Evolutionary conservation across 768 basidiomycete genomes (phyloP).

Genomic region (Mycena galericulata): DNA sequence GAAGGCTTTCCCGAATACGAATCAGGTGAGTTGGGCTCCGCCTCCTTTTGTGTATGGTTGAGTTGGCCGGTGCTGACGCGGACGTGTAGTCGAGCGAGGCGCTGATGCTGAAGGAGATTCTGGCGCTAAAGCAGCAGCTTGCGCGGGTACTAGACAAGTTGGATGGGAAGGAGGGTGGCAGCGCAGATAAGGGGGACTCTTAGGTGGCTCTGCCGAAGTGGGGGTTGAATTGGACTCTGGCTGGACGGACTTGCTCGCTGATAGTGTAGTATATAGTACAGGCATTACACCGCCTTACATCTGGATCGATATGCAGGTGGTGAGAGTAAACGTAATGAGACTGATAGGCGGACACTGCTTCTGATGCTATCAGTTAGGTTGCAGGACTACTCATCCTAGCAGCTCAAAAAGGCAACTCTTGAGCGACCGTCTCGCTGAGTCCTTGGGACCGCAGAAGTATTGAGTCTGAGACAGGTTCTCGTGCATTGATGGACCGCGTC

Average conservation of each 20-base stretch:
- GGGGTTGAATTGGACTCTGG: too few relatives aligned
- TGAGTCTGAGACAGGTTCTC: neutral
- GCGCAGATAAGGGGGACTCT: neutral
- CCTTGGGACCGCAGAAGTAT: too few relatives aligned
- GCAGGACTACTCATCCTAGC: neutral
- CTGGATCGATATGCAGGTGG: too few relatives aligned
- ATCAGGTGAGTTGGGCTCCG: conserved; percentile 70
- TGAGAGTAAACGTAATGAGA: too few relatives aligned
- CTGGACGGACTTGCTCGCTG: too few relatives aligned
- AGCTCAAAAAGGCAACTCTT: neutral
- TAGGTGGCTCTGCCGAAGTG: too few relatives aligned
- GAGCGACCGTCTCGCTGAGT: neutral
- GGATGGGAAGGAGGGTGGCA: conserved; percentile 33
- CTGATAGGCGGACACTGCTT: too few relatives aligned
- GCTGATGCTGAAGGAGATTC: conserved; percentile 73
- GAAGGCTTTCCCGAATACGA: conserved; percentile 78
- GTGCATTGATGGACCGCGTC: neutral
- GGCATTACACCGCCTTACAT: too few relatives aligned
- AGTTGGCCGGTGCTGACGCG: conserved; percentile 4
- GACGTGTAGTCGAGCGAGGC: conserved; percentile 76
- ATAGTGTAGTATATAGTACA: too few relatives aligned
- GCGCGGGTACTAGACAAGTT: conserved; percentile 52
- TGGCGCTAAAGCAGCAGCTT: conserved; percentile 63
- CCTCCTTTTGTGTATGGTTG: conserved; percentile 1
- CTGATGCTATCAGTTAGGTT: too few relatives aligned